Conservation (phyloP, 2,329 filamentous ascomycete species). For the Phialocephala subalpina region DNA sequence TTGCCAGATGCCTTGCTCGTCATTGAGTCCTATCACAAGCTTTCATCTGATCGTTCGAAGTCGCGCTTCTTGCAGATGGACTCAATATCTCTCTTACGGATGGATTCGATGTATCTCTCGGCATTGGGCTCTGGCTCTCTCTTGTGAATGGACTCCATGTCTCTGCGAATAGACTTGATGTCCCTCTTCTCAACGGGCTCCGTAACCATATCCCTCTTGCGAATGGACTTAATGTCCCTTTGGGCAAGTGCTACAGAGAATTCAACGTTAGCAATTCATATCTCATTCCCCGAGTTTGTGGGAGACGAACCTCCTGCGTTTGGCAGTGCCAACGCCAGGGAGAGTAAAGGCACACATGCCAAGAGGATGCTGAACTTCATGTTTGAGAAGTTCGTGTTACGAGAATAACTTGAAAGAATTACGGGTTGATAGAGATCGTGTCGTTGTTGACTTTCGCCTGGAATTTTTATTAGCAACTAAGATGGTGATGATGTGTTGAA, state of each 20-base stretch:
- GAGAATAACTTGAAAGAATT: background rate
- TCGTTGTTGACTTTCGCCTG: background rate
- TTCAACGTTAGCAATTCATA: background rate
- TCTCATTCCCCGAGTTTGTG: background rate
- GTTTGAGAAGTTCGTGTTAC: background rate
- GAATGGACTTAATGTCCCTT: constrained; percentile 4
- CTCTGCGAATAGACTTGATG: background rate
- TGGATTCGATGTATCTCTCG: background rate
- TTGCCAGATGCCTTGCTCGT: background rate
- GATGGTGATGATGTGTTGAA: background rate
- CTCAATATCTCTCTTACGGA: background rate
- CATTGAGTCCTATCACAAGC: background rate
- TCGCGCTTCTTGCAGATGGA: background rate
- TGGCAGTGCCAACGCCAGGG: constrained; percentile 5
- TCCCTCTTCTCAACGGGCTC: background rate
- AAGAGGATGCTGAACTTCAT: constrained; percentile 13
- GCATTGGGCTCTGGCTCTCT: background rate
- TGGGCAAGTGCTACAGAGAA: background rate
- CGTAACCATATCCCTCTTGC: background rate
- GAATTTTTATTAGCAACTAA: background rate
- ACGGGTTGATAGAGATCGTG: background rate
- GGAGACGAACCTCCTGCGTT: constrained; percentile 1
- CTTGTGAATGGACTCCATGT: background rate
- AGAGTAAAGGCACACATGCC: constrained; percentile 11
- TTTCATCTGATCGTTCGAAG: background rate